Percentiles rank a stretch among this genome's conserved stretches.
Evolutionary conservation across 306 rosid genomes (phyloP).

Genomic region (Acacia acuminata): DNA sequence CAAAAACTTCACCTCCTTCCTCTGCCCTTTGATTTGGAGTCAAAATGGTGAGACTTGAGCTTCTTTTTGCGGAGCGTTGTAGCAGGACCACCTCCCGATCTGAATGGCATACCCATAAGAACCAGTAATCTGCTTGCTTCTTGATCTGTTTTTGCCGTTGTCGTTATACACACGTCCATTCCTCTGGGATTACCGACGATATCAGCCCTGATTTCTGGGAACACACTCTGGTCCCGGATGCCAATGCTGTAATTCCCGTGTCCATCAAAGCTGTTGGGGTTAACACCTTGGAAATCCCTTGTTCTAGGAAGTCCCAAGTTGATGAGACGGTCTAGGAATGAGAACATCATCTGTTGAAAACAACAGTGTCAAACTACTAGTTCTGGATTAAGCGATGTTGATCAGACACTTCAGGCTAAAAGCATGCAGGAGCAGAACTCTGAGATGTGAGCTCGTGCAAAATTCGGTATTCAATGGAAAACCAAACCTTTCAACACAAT

Average conservation of each 20-base stretch:
- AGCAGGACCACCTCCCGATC: slow-evolving; percentile 61
- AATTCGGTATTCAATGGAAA: slow-evolving; percentile 13
- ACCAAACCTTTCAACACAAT: slow-evolving; percentile 16
- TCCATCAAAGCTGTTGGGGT: slow-evolving; percentile 83
- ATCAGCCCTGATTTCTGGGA: slow-evolving; percentile 79
- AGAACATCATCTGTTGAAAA: slow-evolving; percentile 67
- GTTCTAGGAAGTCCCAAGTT: slow-evolving; percentile 94
- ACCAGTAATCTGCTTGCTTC: slow-evolving; percentile 75
- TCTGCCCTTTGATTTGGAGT: slow-evolving; percentile 68
- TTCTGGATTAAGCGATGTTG: background rate
- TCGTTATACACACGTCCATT: slow-evolving; percentile 87
- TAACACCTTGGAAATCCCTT: slow-evolving; percentile 94
- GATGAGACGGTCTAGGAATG: slow-evolving; percentile 82
- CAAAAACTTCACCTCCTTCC: slow-evolving; percentile 48
- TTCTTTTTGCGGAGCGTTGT: slow-evolving; percentile 63
- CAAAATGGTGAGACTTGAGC: slow-evolving; percentile 91
- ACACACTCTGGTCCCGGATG: slow-evolving; percentile 76
- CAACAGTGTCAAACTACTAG: slow-evolving; percentile 17
- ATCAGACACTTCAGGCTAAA: background rate
- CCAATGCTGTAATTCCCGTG: slow-evolving; percentile 80
- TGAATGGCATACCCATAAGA: slow-evolving; percentile 97
- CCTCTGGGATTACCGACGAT: slow-evolving; percentile 76
- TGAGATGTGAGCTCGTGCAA: background rate
- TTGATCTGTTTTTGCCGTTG: slow-evolving; percentile 80
- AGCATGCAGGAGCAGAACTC: background rate